Evolutionary conservation across 1,284 basidiomycete genomes (phyloP).

Genomic region (Amylostereum chailletii): DNA sequence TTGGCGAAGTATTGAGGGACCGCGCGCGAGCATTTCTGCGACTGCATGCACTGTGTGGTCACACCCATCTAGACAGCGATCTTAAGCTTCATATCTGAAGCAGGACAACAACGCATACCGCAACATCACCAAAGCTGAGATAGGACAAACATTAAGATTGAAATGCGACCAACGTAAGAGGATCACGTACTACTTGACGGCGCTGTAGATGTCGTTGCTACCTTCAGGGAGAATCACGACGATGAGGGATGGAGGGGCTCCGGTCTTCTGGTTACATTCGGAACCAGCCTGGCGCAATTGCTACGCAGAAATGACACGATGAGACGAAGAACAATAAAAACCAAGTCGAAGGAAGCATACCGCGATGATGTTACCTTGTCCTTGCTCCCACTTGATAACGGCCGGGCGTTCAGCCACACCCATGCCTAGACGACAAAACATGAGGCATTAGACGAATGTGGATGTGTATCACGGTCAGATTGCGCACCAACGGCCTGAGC

Average conservation of each 20-base stretch:
- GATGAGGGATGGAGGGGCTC: slow-evolving; percentile 43
- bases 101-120: too few relatives aligned
- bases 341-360: slow-evolving; percentile 20
- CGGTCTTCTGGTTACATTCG: slow-evolving; percentile 29
- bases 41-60: neutral
- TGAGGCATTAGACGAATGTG: too few relatives aligned
- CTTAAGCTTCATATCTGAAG: too few relatives aligned
- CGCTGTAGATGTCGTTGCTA: slow-evolving; percentile 64
- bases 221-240: slow-evolving; percentile 67
- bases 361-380: slow-evolving; percentile 41
- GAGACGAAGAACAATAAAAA: neutral
- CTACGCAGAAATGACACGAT: slow-evolving; percentile 18
- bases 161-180: slow-evolving; percentile 2
- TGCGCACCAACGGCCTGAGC: slow-evolving; percentile 51
- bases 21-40: neutral
- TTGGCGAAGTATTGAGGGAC: neutral
- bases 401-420: slow-evolving; percentile 31
- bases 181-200: slow-evolving; percentile 66
- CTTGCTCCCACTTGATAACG: slow-evolving; percentile 40
- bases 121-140: too few relatives aligned
- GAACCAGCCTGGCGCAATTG: slow-evolving; percentile 41
- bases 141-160: too few relatives aligned
- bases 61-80: slow-evolving; percentile 1
- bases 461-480: too few relatives aligned
- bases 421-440: slow-evolving; percentile 37